A percentile compares a stretch with the other conserved stretches of the same genome.
These are phyloP conservation scores for Solanum hybrid DNA, from an alignment of 305 asterid genomes.

Conservation along the genomic window DNA sequence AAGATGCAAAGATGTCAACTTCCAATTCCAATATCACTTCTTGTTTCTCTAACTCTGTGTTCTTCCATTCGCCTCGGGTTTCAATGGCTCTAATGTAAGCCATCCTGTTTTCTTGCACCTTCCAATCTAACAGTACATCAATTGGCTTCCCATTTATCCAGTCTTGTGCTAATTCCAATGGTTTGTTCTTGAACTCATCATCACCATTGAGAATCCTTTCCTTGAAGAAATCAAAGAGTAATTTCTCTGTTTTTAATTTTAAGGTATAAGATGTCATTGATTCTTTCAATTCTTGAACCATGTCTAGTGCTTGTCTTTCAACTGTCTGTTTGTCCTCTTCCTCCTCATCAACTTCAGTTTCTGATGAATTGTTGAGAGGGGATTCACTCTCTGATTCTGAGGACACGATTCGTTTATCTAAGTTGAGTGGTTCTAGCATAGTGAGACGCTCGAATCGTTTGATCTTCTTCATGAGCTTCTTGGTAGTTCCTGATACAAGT, in stretches of 20 bases:
- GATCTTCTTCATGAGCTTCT: slow-evolving; percentile 45
- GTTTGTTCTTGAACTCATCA: slow-evolving; percentile 2
- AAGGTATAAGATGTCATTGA: slow-evolving; percentile 24
- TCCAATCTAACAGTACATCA: slow-evolving; percentile 37
- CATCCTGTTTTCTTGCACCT: slow-evolving; percentile 33
- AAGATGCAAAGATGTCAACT: slow-evolving; percentile 31
- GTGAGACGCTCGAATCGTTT: slow-evolving; percentile 49
- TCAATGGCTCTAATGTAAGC: slow-evolving; percentile 57
- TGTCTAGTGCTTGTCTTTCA: slow-evolving; percentile 21
- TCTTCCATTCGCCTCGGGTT: slow-evolving; percentile 46
- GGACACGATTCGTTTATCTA: slow-evolving; percentile 28
- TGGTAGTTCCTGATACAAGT: slow-evolving; percentile 34
- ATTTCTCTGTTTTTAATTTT: slow-evolving; percentile 23
- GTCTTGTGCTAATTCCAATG: slow-evolving; percentile 24
- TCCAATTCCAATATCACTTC: slow-evolving; percentile 50
- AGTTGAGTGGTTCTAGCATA: slow-evolving; percentile 43
- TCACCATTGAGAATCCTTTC: slow-evolving; percentile 15
- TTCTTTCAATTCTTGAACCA: slow-evolving; percentile 33
- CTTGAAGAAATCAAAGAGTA: slow-evolving; percentile 49
- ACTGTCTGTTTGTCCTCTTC: slow-evolving; percentile 11
- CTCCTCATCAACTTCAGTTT: slow-evolving; percentile 7
- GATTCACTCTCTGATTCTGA: slow-evolving; percentile 28
- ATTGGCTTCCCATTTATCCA: slow-evolving; percentile 39
- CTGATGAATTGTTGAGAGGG: slow-evolving; percentile 13
- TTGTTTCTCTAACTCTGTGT: slow-evolving; percentile 28